These are phyloP conservation scores for Rhododendron simsii DNA, from an alignment of 148 eudicot genomes.

Conservation along the genomic window DNA sequence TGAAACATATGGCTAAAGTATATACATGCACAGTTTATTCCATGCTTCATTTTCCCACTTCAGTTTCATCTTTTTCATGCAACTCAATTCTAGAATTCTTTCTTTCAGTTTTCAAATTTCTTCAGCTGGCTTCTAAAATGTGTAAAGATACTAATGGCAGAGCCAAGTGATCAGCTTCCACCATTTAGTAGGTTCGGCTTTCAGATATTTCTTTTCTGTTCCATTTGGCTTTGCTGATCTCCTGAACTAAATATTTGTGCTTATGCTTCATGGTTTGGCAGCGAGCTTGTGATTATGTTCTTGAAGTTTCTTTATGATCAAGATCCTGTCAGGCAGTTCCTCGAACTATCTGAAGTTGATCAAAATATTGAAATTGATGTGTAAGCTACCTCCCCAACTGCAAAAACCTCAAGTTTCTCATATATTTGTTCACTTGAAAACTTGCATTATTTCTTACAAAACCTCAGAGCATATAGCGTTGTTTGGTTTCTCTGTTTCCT, in stretches of 20 bases:
- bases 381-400: conserved; percentile 46
- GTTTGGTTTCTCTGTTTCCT: neutral
- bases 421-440: neutral
- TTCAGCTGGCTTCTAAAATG: conserved; percentile 88
- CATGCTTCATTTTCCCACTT: neutral
- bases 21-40: neutral
- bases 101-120: conserved; percentile 81
- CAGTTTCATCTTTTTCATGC: neutral
- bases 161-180: conserved; percentile 78
- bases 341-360: conserved; percentile 55
- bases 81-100: conserved; percentile 10
- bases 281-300: conserved; percentile 89
- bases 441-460: neutral
- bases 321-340: conserved; percentile 76
- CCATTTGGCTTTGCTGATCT: neutral
- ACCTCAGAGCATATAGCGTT: neutral
- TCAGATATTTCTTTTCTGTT: conserved; percentile 4
- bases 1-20: neutral
- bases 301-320: conserved; percentile 85
- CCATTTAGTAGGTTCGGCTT: conserved; percentile 65
- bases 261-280: conserved; percentile 34
- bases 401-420: neutral
- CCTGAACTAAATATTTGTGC: neutral
- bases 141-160: conserved; percentile 85
- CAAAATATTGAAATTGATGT: conserved; percentile 52